Evolutionary conservation across 805 yeast species (phyloP).

Genomic region (Nematodospora valgi): DNA sequence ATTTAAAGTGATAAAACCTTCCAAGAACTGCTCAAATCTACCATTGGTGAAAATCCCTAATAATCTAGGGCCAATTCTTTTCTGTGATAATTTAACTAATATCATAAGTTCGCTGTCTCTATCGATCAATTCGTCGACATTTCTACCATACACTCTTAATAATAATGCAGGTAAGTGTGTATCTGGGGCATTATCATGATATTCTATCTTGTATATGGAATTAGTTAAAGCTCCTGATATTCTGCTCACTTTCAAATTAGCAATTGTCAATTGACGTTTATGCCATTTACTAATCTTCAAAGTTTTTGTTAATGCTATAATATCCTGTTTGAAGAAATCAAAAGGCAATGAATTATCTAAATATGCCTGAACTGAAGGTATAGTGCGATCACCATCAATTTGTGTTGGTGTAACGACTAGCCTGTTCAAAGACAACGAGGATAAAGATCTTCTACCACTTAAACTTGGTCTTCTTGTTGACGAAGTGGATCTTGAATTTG

Average conservation of each 20-base stretch:
- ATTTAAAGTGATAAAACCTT: slow-evolving; percentile 74
- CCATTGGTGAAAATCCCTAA: slow-evolving; percentile 92
- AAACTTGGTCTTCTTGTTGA: slow-evolving; percentile 34
- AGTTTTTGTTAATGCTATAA: slow-evolving; percentile 59
- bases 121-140: slow-evolving; percentile 82
- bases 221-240: slow-evolving; percentile 94
- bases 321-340: slow-evolving; percentile 83
- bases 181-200: slow-evolving; percentile 35
- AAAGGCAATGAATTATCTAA: slow-evolving; percentile 76
- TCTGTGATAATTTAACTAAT: slow-evolving; percentile 67
- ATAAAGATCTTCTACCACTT: slow-evolving; percentile 29
- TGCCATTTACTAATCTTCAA: slow-evolving; percentile 81
- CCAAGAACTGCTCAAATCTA: slow-evolving; percentile 87
- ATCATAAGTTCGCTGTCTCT: slow-evolving; percentile 74
- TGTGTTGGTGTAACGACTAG: slow-evolving; percentile 25
- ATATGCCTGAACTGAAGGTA: slow-evolving; percentile 53
- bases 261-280: slow-evolving; percentile 39
- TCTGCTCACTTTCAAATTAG: slow-evolving; percentile 52
- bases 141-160: slow-evolving; percentile 83
- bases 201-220: slow-evolving; percentile 74
- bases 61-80: slow-evolving; percentile 83
- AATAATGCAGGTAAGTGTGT: slow-evolving; percentile 57
- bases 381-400: slow-evolving; percentile 28
- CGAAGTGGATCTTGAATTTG: slow-evolving; percentile 32
- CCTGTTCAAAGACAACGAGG: slow-evolving; percentile 29